Base-by-base conservation (phyloP, 164 flowering plant species). In the Liquidambar formosana region DNA sequence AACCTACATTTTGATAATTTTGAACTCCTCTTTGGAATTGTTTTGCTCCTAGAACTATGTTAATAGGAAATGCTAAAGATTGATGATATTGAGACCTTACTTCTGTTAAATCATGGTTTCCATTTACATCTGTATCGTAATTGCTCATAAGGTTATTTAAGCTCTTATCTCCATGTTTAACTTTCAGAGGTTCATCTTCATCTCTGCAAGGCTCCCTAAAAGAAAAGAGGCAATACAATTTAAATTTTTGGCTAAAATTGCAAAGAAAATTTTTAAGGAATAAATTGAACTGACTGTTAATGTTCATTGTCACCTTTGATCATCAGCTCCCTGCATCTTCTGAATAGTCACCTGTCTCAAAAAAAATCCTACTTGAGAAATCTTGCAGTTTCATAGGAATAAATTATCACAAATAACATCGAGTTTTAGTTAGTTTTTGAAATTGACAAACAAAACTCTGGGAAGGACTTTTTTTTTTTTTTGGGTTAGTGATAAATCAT, bases 311-410 rank as follows among this genome's bases (percentile, higher is more conserved):
- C 45, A 82, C 85, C 79, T 79, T 56, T 68, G 73, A 68, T 75
- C 76, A 27, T 9, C 56, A n/a, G 45, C 71, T 53, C 61, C 79
- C 10, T 75, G 67, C 54, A 77, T 67, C 21, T 63, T 79, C 61
- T 73, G 76, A 63, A 82, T 76, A 1, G 83, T 79, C 48, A 79
- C 83, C 85, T 82, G 83, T 59, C 28, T 49, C 52, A 44, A 63
- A 11, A 61, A 69, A 43, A 19, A 23, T 10, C 16, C 12, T 2
- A 57, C 22, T 43, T 16, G 38, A 57, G 19, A 25, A 16, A 25
- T 56, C 4, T 48, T 8, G 51, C 38, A 46, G n/a, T n/a, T 15
- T 44, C 46, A 48, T 19, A 15, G 12, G 9, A n/a, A n/a, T n/a
- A n/a, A n/a, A n/a, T n/a, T n/a, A n/a, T n/a, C n/a, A n/a, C n/a